A percentile compares a stretch with the other conserved stretches of the same genome.
Evolutionary conservation across 2,329 filamentous ascomycete genomes (phyloP).

Genomic region (Dendryphion nanum): DNA sequence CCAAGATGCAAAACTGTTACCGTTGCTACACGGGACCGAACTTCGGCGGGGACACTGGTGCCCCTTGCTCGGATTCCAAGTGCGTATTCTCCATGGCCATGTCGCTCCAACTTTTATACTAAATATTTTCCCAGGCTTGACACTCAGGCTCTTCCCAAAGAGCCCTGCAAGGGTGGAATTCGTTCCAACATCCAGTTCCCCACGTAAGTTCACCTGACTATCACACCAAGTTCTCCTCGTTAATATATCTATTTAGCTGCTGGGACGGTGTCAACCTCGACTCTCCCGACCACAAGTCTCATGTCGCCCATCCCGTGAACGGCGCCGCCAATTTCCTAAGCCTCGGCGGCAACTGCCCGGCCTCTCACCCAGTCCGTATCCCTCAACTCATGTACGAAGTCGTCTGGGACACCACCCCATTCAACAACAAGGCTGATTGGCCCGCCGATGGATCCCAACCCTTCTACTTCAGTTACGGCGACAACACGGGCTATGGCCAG

Average conservation of each 20-base stretch:
- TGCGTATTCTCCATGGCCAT: neutral
- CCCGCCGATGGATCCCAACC: slow-evolving; percentile 21
- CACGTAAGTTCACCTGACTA: slow-evolving; percentile 11
- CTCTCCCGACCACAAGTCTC: slow-evolving; percentile 56
- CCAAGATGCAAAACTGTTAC: slow-evolving; percentile 39
- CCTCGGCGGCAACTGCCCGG: slow-evolving; percentile 38
- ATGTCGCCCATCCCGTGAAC: slow-evolving; percentile 42
- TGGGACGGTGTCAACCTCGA: slow-evolving; percentile 51
- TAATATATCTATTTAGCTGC: slow-evolving; percentile 4
- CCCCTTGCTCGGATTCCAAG: slow-evolving; percentile 25
- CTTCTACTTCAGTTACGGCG: slow-evolving; percentile 23
- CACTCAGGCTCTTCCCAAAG: slow-evolving; percentile 16
- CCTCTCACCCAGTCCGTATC: slow-evolving; percentile 44
- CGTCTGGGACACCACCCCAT: slow-evolving; percentile 43
- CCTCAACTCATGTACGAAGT: slow-evolving; percentile 46
- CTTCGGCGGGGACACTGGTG: slow-evolving; percentile 43
- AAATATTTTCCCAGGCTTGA: slow-evolving; percentile 10
- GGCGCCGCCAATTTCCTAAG: slow-evolving; percentile 20
- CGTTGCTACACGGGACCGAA: slow-evolving; percentile 47
- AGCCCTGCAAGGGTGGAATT: slow-evolving; percentile 25
- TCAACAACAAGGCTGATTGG: slow-evolving; percentile 28
- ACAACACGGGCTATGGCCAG: slow-evolving; percentile 23
- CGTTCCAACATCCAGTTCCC: slow-evolving; percentile 29
- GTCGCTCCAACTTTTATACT: neutral
- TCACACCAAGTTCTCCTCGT: neutral